Base-by-base conservation (phyloP, 768 basidiomycete genomes). In the Suillus ampliporus region DNA sequence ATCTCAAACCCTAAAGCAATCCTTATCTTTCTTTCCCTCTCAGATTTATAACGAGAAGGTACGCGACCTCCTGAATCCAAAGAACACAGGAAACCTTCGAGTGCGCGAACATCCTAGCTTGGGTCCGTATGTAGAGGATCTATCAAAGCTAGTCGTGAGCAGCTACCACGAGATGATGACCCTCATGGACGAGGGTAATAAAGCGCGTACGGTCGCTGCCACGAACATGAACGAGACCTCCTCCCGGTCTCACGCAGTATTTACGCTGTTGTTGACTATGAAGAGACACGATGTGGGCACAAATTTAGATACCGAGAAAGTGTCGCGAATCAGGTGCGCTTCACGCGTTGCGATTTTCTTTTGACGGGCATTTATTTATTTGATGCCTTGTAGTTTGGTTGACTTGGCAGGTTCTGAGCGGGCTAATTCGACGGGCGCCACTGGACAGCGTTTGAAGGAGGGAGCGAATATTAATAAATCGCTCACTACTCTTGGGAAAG, bases 151-250 rank as follows among this genome's bases (percentile, higher is more conserved):
- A 60, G 90, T 90, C 34, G 97, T 99, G 50, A 89, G 86, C 72
- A 91, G 83, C 75, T 99, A 96, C 73, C 87, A 92, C 35, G 97
- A 97, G 74, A 97, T 99, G 91, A 97, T 97, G 91, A 94, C 90
- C 6, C 89, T 99, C 73, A 99, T 99, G 97, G 97, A 99, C 80
- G 97, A 99, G 76, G 97, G 97, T 43, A 99, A 98, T 77, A 98
- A 99, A 80, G 96, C 97, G 57, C 84, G 97, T 56, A 99, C 97
- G 15, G 97, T 99, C 26, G 97, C 97, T 23, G 96, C 97, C 28
- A 99, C 97, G 23, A 95, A 97, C 78, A 99, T 99, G 97, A 99
- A 99, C 78, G 97, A 98, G 78, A 97, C 95, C 85, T 97, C 95
- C 9, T 97, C 95, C 14, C 92, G 97, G 72, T 97, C 95, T 15